Evolutionary conservation across 2,329 filamentous ascomycete genomes (phyloP).

Genomic region (Ophiostoma sp.): DNA sequence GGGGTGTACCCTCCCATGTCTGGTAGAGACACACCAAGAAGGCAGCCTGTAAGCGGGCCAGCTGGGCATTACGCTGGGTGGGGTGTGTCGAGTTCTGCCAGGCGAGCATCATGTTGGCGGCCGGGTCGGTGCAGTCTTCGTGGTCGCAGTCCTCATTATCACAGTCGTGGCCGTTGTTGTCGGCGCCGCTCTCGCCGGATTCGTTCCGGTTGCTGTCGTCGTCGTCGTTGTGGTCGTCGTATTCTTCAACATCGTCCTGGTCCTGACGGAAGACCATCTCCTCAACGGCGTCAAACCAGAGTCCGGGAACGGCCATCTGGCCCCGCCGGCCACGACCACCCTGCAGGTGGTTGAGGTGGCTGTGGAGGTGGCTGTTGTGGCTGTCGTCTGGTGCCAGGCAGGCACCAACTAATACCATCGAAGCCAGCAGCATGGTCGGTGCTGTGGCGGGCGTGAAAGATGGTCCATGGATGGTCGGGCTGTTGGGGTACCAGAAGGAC

Average conservation of each 20-base stretch:
- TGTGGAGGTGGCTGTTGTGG: background rate
- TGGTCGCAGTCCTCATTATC: constrained; percentile 7
- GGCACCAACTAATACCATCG: constrained; percentile 11
- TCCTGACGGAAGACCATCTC: constrained; percentile 14
- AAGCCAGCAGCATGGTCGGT: background rate
- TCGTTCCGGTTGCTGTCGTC: background rate
- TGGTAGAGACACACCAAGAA: constrained; percentile 17
- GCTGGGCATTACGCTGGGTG: background rate
- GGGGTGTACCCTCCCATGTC: constrained; percentile 1
- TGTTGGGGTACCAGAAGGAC: constrained; percentile 19
- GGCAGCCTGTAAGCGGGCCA: constrained; percentile 1
- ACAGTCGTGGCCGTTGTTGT: background rate
- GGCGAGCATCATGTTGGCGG: background rate
- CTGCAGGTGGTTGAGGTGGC: background rate
- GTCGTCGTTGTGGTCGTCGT: background rate
- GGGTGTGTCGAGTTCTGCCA: constrained; percentile 13
- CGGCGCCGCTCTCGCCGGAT: background rate
- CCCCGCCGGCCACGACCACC: background rate
- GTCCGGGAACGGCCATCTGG: background rate
- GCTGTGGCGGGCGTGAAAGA: background rate
- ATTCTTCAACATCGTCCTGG: background rate
- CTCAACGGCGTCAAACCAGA: constrained; percentile 12
- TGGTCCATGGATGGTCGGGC: constrained; percentile 1
- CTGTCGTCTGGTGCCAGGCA: constrained; percentile 13
- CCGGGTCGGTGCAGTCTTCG: background rate